Conservation (phyloP, 257 asterid genomes). For the Fraxinus anomala region DNA sequence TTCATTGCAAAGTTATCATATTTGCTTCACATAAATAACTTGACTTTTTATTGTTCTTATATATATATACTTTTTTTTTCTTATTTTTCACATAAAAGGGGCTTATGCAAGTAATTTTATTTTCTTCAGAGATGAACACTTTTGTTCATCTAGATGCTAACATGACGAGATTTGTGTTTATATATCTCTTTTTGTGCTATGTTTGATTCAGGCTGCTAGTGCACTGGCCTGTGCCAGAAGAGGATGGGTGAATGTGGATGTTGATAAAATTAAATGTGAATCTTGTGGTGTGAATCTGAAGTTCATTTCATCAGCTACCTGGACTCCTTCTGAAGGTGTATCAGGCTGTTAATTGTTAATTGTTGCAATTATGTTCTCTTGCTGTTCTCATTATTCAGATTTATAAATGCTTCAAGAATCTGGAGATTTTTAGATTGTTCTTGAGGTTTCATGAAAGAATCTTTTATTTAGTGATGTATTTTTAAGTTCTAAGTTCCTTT, state of each 20-base stretch:
- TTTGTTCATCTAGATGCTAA: background rate
- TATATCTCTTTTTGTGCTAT: constrained; percentile 25
- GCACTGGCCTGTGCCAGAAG: constrained; percentile 95
- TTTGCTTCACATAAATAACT: constrained; percentile 6
- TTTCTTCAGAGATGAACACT: too few relatives aligned
- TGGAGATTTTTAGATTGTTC: background rate
- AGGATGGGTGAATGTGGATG: constrained; percentile 96
- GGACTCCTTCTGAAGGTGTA: constrained; percentile 89
- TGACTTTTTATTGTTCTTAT: background rate
- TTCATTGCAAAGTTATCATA: constrained; percentile 2
- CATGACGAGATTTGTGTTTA: constrained; percentile 13
- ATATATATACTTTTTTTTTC: background rate
- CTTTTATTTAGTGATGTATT: background rate
- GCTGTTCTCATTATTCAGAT: background rate
- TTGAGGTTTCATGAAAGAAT: background rate
- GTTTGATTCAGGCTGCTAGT: constrained; percentile 70
- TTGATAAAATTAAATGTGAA: constrained; percentile 89
- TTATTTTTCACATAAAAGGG: background rate
- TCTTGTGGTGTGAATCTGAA: constrained; percentile 81
- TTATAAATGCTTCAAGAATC: background rate
- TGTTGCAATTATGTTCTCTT: constrained; percentile 5
- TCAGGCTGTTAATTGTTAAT: constrained; percentile 28
- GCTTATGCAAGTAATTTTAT: too few relatives aligned
- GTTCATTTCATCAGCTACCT: constrained; percentile 56
- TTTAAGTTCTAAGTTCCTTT: background rate